phyloP scores from a whole-genome alignment of 2,329 filamentous ascomycete genomes.

The Sclerotinia sclerotiorum region DNA sequence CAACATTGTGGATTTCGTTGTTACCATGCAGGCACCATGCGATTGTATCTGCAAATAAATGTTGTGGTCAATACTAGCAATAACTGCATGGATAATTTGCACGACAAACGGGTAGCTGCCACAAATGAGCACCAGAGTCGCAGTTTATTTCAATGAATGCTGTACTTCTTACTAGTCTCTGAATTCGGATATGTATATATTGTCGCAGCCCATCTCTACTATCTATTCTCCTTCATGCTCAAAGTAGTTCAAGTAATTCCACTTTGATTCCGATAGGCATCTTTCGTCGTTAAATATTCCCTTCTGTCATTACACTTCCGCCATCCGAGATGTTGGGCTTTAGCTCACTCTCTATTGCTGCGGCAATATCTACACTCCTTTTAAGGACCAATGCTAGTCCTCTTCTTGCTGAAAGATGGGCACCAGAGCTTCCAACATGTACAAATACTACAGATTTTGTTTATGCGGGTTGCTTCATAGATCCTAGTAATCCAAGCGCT shows the following conservation, averaged over 20 bases:
- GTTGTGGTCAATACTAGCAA: not conserved
- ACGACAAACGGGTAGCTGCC: not conserved
- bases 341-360: constrained; percentile 31
- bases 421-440: constrained; percentile 35
- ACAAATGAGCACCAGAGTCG: not conserved
- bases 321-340: constrained; percentile 28
- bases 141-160: not conserved
- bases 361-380: constrained; percentile 31
- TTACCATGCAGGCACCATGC: constrained; percentile 17
- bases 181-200: not conserved
- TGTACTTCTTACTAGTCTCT: not conserved
- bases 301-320: not conserved
- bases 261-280: not conserved
- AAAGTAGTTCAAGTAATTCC: not conserved
- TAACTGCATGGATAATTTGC: not conserved
- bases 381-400: constrained; percentile 29
- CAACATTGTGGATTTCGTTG: not conserved
- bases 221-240: not conserved
- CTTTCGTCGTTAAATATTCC: not conserved
- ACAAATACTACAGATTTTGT: constrained; percentile 40
- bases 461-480: constrained; percentile 42
- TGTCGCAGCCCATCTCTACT: not conserved
- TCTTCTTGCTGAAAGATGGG: constrained; percentile 24
- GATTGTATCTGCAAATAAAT: constrained; percentile 7
- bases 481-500: constrained; percentile 35